phyloP scores from a whole-genome alignment of 1,284 basidiomycete genomes.

The Phaffia rhodozyma region DNA sequence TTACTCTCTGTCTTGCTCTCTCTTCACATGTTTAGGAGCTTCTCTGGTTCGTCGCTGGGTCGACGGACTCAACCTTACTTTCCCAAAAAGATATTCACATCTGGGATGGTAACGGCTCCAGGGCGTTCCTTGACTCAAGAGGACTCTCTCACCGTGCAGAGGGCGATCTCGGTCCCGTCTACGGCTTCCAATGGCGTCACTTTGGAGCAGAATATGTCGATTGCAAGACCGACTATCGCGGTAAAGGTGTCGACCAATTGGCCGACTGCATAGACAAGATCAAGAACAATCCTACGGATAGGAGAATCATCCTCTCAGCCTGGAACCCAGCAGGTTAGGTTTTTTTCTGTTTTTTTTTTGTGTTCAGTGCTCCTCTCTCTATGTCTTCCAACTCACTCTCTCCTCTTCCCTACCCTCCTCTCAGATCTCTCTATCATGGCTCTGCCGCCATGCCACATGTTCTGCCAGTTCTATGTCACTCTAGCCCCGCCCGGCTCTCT shows the following conservation, averaged over 20 bases:
- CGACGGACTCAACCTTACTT: slow-evolving; percentile 68
- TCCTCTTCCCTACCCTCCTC: background rate
- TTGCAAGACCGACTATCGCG: slow-evolving; percentile 69
- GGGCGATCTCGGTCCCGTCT: slow-evolving; percentile 91
- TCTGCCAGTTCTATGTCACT: slow-evolving; percentile 97
- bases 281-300: slow-evolving; percentile 82
- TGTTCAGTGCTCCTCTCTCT: background rate
- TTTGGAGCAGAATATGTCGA: slow-evolving; percentile 84
- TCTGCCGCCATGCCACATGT: slow-evolving; percentile 93
- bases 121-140: slow-evolving; percentile 70
- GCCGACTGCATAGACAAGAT: slow-evolving; percentile 81
- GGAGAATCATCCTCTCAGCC: slow-evolving; percentile 88
- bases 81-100: slow-evolving; percentile 82
- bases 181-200: slow-evolving; percentile 98
- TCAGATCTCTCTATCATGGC: slow-evolving; percentile 87
- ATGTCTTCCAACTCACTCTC: background rate
- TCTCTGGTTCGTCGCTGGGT: slow-evolving; percentile 84
- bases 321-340: slow-evolving; percentile 76
- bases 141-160: slow-evolving; percentile 73
- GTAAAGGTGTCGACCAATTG: slow-evolving; percentile 89
- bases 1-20: background rate
- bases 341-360: background rate
- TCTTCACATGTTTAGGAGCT: slow-evolving; percentile 48
- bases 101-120: slow-evolving; percentile 93
- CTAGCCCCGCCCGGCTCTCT: slow-evolving; percentile 45